Evolutionary conservation across 139 green algal genomes (phyloP).

Genomic region (Asterochloris sp.): DNA sequence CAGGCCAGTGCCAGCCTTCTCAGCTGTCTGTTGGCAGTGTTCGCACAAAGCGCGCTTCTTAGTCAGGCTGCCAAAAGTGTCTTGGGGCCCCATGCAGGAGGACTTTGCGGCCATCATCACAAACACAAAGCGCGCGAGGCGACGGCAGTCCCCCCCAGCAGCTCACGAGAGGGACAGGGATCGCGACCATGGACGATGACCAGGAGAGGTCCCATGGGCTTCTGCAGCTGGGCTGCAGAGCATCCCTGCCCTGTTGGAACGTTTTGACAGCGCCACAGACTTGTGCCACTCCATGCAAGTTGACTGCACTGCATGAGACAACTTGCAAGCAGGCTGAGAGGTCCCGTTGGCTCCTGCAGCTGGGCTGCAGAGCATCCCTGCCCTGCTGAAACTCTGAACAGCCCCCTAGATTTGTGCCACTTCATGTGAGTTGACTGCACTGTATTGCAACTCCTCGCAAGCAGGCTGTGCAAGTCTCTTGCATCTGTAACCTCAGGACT

Average conservation of each 20-base stretch:
- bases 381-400: not conserved
- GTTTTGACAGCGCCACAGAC: not conserved
- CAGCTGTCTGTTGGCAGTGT: not conserved
- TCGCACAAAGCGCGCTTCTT: not conserved
- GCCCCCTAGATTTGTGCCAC: no score
- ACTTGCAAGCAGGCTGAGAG: no score
- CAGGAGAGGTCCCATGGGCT: not conserved
- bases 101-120: constrained; percentile 39
- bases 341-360: not conserved
- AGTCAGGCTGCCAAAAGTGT: not conserved
- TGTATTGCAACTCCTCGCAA: no score
- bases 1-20: not conserved
- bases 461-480: no score
- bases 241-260: not conserved
- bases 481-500: no score
- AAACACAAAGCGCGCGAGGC: constrained; percentile 33
- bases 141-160: constrained; percentile 24
- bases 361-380: not conserved
- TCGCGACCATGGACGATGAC: not conserved
- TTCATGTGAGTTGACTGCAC: not conserved
- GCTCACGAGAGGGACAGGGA: constrained; percentile 14
- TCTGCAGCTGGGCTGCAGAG: not conserved
- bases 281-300: not conserved
- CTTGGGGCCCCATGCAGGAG: constrained; percentile 23
- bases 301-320: not conserved